These are phyloP conservation scores for Aegilops sharonensis DNA, from an alignment of 176 grass and related monocot genomes.

Conservation along the genomic window DNA sequence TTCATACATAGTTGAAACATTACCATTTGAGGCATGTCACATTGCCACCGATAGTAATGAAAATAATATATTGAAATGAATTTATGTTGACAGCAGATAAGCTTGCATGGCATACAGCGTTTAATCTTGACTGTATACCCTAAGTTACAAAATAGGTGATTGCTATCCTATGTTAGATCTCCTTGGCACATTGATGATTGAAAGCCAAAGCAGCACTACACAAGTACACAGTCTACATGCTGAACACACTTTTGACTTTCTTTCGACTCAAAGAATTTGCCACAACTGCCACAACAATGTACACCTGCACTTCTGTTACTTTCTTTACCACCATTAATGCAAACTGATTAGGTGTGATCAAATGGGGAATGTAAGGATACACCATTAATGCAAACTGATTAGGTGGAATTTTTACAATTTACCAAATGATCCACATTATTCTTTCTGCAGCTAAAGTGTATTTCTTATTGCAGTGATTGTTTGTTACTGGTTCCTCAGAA, in stretches of 20 bases:
- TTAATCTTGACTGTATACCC: constrained; percentile 2
- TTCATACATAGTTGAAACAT: background rate
- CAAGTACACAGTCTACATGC: background rate
- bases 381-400: background rate
- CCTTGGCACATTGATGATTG: background rate
- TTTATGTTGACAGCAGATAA: background rate
- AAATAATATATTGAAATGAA: background rate
- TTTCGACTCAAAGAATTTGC: background rate
- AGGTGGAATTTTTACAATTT: background rate
- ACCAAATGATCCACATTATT: background rate
- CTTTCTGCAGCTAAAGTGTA: background rate
- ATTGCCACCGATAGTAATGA: background rate
- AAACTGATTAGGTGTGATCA: background rate
- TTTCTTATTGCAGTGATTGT: background rate
- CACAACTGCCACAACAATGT: background rate
- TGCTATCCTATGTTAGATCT: constrained; percentile 6
- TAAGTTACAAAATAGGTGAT: constrained; percentile 11
- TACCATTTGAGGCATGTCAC: constrained; percentile 9
- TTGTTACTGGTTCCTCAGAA: background rate
- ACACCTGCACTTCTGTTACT: background rate
- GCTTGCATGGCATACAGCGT: background rate
- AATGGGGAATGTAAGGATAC: constrained; percentile 1
- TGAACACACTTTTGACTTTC: background rate
- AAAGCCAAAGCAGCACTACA: background rate
- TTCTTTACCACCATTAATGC: background rate